Evolutionary conservation across 2,329 filamentous ascomycete species (phyloP).

Genomic region (Apiospora hydei): DNA sequence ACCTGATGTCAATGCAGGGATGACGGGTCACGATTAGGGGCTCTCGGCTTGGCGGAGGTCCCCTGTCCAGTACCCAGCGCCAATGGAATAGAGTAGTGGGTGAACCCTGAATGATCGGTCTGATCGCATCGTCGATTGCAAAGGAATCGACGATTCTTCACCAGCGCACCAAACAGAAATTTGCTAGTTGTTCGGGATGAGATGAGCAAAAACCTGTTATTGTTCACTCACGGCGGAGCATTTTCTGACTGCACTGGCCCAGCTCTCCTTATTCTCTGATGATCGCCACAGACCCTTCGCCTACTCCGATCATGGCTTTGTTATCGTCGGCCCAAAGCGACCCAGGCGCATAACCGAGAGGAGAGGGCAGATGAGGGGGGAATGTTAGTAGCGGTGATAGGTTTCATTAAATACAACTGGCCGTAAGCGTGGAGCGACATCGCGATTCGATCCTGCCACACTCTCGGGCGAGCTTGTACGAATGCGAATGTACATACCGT

Average conservation of each 20-base stretch:
- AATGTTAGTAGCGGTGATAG: neutral
- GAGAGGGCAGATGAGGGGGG: neutral
- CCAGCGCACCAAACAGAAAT: neutral
- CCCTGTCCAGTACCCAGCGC: neutral
- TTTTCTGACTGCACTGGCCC: neutral
- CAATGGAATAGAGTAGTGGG: slow-evolving; percentile 6
- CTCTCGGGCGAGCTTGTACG: neutral
- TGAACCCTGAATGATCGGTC: slow-evolving; percentile 17
- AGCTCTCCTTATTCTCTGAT: neutral
- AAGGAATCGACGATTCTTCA: slow-evolving; percentile 6
- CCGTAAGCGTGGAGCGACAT: neutral
- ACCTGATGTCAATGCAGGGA: neutral
- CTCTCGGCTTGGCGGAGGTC: neutral
- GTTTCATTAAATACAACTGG: neutral
- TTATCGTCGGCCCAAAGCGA: neutral
- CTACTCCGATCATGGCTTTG: slow-evolving; percentile 5
- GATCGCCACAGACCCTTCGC: neutral
- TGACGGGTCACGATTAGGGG: neutral
- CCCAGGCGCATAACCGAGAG: neutral
- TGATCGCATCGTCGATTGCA: slow-evolving; percentile 9
- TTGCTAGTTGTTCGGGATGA: slow-evolving; percentile 7
- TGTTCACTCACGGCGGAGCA: neutral
- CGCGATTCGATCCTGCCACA: neutral
- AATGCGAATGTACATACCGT: neutral
- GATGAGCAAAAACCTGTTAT: slow-evolving; percentile 13